These are phyloP conservation scores for Penicillium roqueforti DNA, from an alignment of 495 filamentous ascomycete species.

Conservation along the genomic window DNA sequence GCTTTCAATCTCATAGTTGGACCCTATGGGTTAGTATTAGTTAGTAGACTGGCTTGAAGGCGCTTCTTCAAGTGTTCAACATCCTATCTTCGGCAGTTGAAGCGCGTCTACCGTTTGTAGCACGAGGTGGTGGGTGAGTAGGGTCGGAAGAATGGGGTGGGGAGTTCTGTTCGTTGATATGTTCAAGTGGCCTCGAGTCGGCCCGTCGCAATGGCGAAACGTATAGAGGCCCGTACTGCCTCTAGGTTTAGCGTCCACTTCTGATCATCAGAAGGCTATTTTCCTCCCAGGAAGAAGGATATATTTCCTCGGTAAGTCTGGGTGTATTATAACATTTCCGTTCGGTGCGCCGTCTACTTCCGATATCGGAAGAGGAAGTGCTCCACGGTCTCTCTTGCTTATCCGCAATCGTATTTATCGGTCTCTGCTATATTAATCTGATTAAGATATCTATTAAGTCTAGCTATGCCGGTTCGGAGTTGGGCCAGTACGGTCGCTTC, in stretches of 20 bases:
- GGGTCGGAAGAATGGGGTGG: background rate
- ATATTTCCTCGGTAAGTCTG: slow-evolving; percentile 27
- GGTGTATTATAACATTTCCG: slow-evolving; percentile 31
- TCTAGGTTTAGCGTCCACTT: slow-evolving; percentile 29
- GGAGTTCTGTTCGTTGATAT: background rate
- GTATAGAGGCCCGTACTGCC: slow-evolving; percentile 26
- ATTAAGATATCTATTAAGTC: slow-evolving; percentile 31
- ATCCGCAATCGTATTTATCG: slow-evolving; percentile 22
- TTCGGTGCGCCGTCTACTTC: slow-evolving; percentile 26
- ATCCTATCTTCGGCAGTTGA: slow-evolving; percentile 3
- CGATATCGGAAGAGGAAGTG: slow-evolving; percentile 36
- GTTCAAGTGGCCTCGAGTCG: slow-evolving; percentile 24
- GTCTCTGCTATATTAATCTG: slow-evolving; percentile 7
- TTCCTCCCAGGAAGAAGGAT: slow-evolving; percentile 27
- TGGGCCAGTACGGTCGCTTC: slow-evolving; percentile 30
- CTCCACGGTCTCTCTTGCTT: slow-evolving; percentile 31
- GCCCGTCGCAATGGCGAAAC: slow-evolving; percentile 31
- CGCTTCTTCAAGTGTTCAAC: slow-evolving; percentile 3
- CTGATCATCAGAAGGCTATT: slow-evolving; percentile 24
- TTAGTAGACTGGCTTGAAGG: slow-evolving; percentile 2
- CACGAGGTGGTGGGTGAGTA: slow-evolving; percentile 15
- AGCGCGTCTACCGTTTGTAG: slow-evolving; percentile 4
- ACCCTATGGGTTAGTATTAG: background rate
- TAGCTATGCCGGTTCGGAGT: slow-evolving; percentile 31
- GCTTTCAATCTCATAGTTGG: background rate